Conservation (phyloP, 2,329 filamentous ascomycete species). For the Xylariaceae sp. region DNA sequence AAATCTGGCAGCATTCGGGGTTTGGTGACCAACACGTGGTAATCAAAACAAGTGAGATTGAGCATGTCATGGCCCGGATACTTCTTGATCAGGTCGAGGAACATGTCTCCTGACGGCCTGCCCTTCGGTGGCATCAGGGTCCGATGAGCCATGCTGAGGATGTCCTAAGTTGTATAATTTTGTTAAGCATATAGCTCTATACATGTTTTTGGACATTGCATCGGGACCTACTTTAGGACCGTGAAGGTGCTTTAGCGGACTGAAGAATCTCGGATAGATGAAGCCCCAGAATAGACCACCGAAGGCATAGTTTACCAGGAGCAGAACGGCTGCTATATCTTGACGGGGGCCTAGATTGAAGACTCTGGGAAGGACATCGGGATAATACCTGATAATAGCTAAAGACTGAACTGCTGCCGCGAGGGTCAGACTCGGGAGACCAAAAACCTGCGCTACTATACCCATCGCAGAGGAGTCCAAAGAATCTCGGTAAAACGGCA, state of each 20-base stretch:
- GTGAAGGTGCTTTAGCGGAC: conserved; percentile 21
- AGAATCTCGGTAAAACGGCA: not conserved
- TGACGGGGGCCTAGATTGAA: conserved; percentile 7
- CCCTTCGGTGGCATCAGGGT: conserved; percentile 12
- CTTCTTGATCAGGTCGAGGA: conserved; percentile 21
- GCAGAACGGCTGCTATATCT: conserved; percentile 10
- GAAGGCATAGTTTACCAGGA: conserved; percentile 21
- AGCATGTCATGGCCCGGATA: conserved; percentile 23
- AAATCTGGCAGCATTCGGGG: conserved; percentile 44
- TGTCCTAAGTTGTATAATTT: not conserved
- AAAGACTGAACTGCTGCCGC: conserved; percentile 25
- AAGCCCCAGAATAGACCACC: conserved; percentile 17
- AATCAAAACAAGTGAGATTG: conserved; percentile 18
- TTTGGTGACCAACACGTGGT: conserved; percentile 20
- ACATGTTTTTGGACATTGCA: too few relatives aligned
- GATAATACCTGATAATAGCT: conserved; percentile 25
- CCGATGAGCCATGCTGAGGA: conserved; percentile 18
- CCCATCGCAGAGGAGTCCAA: conserved; percentile 4
- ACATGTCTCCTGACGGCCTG: conserved; percentile 17
- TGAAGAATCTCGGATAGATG: conserved; percentile 23
- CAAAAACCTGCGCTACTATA: conserved; percentile 18
- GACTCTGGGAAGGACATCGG: conserved; percentile 6
- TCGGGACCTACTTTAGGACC: conserved; percentile 21
- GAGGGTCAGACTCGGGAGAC: conserved; percentile 26
- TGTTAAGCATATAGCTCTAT: not conserved